Evolutionary conservation across 2,329 filamentous ascomycete species (phyloP).

Genomic region (Colletotrichum abscissum): DNA sequence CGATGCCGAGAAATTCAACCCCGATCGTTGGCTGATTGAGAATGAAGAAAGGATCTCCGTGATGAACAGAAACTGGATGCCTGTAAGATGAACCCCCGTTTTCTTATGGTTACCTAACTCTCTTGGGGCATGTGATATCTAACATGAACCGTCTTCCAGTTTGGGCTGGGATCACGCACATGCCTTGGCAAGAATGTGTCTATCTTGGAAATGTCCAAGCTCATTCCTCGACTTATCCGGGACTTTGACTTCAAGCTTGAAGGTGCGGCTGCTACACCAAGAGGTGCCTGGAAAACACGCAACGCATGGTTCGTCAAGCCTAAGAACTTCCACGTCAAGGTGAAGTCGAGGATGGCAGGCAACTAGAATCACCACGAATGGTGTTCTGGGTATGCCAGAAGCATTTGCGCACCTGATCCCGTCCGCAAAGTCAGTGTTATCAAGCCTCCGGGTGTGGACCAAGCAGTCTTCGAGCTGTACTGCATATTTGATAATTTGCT

Average conservation of each 20-base stretch:
- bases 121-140: too few relatives aligned
- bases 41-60: constrained; percentile 40
- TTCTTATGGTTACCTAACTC: too few relatives aligned
- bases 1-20: constrained; percentile 48
- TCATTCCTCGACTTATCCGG: constrained; percentile 51
- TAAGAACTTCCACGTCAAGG: constrained; percentile 48
- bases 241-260: constrained; percentile 47
- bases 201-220: constrained; percentile 55
- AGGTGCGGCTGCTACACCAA: not conserved
- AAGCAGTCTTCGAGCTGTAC: too few relatives aligned
- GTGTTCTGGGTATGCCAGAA: too few relatives aligned
- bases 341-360: not conserved
- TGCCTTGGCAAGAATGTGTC: constrained; percentile 58
- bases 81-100: constrained; percentile 36
- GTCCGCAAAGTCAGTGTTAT: too few relatives aligned
- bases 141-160: constrained; percentile 41
- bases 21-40: constrained; percentile 53
- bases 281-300: constrained; percentile 44
- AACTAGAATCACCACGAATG: not conserved
- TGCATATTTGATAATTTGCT: too few relatives aligned
- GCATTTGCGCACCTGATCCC: too few relatives aligned
- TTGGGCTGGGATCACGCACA: constrained; percentile 53
- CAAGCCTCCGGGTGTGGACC: too few relatives aligned
- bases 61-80: constrained; percentile 45
- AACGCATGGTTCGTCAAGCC: constrained; percentile 59